Evolutionary conservation across 2,329 filamentous ascomycete genomes (phyloP), one percentile per base, ranked within the genome.

Genomic region (Teratosphaeria zuluensis): DNA sequence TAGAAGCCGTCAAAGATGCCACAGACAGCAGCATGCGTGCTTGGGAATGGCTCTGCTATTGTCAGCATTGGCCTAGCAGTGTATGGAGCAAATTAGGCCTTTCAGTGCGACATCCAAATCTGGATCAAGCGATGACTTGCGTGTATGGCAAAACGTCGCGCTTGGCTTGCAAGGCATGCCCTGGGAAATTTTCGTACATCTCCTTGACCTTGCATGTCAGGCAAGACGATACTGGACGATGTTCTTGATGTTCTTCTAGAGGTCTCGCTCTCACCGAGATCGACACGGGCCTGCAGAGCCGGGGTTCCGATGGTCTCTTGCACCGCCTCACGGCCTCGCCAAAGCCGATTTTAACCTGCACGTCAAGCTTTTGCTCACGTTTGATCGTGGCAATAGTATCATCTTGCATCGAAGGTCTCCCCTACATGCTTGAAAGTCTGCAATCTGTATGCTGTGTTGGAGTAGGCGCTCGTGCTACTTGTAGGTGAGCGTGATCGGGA

Each of bases 391-490:
- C 33, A 38, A 38, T 38, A 11, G 33, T 12, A 14, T 42, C 42
- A 48, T 19, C n/a, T 19, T 48, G 42, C 42, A 48, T 42, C 11
- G 21, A 6, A 48, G 42, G n/a, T 48, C 5, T 8, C 9, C 5
- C 6, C 42, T 48, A 8, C 42, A 48, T 21, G n/a, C 6, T 8
- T 21, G 6, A 12, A 11, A 19, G 42, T 21, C 42, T 6, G 42
- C n/a, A 21, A 6, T 48, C 14, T 6, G 8, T 1, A 42, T 42
- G 12, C 35, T 42, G 35, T 14, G 61, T 59, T 54, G 51, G 56
- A 62, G 61, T 57, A 61, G 48, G 61, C 61, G 61, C 61, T 61
- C 61, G 61, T 59, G 57, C 59, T 59, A 62, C 61, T 62, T 57
- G 61, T 9, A 28, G 48, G 35, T 19, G 33, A 61, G 30, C 53